These are phyloP conservation scores for Salmacisia buchloeana DNA, from an alignment of 1,284 basidiomycete genomes.

Conservation along the genomic window DNA sequence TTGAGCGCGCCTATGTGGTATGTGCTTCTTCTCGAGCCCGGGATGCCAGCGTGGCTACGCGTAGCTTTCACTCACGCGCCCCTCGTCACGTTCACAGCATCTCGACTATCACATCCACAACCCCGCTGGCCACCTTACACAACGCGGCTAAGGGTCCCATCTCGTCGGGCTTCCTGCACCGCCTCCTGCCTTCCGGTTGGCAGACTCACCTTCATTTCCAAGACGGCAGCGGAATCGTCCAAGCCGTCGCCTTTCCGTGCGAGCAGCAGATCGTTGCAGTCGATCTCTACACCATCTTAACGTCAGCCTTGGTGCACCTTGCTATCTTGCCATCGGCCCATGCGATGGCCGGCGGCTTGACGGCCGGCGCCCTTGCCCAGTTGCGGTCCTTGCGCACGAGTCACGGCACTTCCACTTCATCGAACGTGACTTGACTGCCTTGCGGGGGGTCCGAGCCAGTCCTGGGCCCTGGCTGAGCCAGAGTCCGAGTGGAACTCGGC, in stretches of 20 bases:
- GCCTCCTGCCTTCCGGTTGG: not conserved
- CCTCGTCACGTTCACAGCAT: not conserved
- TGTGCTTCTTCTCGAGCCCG: too few species aligned
- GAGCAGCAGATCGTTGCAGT: not conserved
- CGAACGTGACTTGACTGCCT: too few species aligned
- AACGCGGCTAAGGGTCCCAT: not conserved
- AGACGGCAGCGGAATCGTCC: too few species aligned
- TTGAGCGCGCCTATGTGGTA: conserved; percentile 10
- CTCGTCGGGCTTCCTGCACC: not conserved
- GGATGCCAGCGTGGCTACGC: not conserved
- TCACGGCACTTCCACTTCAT: too few species aligned
- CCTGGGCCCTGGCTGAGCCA: too few species aligned
- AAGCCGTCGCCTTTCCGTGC: too few species aligned
- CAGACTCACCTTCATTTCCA: too few species aligned
- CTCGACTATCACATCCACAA: conserved; percentile 9
- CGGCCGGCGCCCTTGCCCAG: too few species aligned
- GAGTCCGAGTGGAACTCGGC: too few species aligned
- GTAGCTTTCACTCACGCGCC: not conserved
- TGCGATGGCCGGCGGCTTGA: not conserved
- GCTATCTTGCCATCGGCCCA: not conserved
- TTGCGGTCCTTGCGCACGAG: too few species aligned
- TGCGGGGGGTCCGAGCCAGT: too few species aligned
- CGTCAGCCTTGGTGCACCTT: not conserved
- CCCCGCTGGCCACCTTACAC: conserved; percentile 3
- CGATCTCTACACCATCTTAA: not conserved